Percentiles rank a stretch among this genome's conserved stretches.
phyloP scores from a whole-genome alignment of 208 protist genomes.

The Acanthamoeba rhysodes region DNA sequence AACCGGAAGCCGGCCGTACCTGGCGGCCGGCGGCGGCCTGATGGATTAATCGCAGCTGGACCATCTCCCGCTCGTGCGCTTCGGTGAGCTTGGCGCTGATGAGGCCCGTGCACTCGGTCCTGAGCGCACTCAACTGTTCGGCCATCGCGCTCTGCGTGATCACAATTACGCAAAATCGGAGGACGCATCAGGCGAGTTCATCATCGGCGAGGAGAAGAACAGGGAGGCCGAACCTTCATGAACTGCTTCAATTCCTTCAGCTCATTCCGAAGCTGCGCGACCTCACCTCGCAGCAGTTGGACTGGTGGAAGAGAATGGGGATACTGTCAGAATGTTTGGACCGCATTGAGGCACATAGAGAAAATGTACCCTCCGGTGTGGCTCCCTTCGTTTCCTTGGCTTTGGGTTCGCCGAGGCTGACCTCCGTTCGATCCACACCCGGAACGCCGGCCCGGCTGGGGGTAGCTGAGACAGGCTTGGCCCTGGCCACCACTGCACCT shows the following conservation, averaged over 20 bases:
- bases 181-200: not conserved
- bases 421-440: not conserved
- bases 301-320: not conserved
- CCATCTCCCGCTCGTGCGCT: constrained; percentile 44
- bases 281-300: not conserved
- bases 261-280: constrained; percentile 21
- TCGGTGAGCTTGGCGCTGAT: constrained; percentile 37
- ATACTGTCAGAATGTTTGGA: not conserved
- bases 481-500: not conserved
- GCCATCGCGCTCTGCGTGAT: not conserved
- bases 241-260: constrained; percentile 10
- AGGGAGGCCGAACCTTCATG: not conserved
- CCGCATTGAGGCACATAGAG: not conserved
- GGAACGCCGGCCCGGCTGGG: not conserved
- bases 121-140: not conserved
- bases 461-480: not conserved
- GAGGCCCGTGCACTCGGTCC: not conserved
- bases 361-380: not conserved
- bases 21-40: not conserved
- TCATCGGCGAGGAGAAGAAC: not conserved
- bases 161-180: not conserved
- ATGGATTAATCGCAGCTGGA: constrained; percentile 5
- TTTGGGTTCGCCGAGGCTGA: not conserved
- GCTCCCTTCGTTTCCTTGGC: constrained; percentile 15
- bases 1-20: too few species aligned